phyloP scores from a whole-genome alignment of 768 basidiomycete genomes.

The Lentinula lateritia region DNA sequence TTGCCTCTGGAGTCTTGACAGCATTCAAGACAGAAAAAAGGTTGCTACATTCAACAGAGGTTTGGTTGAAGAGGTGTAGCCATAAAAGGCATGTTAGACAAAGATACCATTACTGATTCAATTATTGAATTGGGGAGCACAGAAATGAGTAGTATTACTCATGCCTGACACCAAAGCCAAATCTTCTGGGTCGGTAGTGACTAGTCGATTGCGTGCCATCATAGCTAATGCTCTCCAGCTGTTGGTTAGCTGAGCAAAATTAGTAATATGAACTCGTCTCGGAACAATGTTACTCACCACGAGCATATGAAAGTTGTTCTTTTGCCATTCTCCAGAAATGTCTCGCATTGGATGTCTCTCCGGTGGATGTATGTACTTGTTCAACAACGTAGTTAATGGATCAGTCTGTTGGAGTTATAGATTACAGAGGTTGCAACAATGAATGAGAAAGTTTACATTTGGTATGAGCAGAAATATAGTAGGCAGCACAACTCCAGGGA shows the following conservation, averaged over 20 bases:
- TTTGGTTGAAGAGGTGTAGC: conserved; percentile 81
- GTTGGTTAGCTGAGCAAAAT: conserved; percentile 65
- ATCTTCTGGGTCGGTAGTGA: conserved; percentile 66
- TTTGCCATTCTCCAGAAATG: conserved; percentile 67
- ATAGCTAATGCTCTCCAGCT: conserved; percentile 82
- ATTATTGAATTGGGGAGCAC: not conserved
- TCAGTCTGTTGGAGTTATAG: conserved; percentile 64
- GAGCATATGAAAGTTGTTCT: conserved; percentile 68
- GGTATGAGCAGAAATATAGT: conserved; percentile 88
- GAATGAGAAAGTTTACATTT: conserved; percentile 65
- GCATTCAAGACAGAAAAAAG: conserved; percentile 66
- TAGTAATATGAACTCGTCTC: conserved; percentile 12
- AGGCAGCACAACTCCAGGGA: conserved; percentile 64
- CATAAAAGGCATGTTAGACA: conserved; percentile 75
- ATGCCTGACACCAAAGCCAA: conserved; percentile 61
- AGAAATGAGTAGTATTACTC: conserved; percentile 21
- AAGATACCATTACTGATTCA: conserved; percentile 71
- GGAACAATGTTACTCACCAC: conserved; percentile 55
- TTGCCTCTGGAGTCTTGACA: conserved; percentile 47
- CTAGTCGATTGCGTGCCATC: conserved; percentile 78
- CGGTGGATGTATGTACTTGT: conserved; percentile 77
- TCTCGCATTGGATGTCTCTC: conserved; percentile 73
- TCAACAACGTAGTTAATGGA: conserved; percentile 73
- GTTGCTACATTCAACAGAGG: conserved; percentile 76
- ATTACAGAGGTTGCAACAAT: conserved; percentile 52